Conservation (phyloP, 106 monocot genomes). For the Dendrobium huoshanense region DNA sequence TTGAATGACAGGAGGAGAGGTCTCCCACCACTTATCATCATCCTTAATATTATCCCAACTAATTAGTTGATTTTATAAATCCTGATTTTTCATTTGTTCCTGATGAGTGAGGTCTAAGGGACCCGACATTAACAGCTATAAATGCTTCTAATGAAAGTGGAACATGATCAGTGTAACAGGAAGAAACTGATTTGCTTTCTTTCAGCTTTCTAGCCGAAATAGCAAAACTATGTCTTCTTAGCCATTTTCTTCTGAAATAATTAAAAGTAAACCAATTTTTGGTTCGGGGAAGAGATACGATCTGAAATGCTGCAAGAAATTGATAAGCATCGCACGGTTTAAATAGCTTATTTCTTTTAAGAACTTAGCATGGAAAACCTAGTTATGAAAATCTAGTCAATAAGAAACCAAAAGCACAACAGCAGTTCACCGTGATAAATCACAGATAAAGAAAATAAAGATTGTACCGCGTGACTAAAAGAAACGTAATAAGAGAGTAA, state of each 20-base stretch:
- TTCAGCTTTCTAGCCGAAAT: too few relatives aligned
- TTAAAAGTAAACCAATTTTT: background rate
- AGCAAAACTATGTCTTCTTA: too few relatives aligned
- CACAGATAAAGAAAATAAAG: background rate
- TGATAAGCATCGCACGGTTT: background rate
- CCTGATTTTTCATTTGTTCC: too few relatives aligned
- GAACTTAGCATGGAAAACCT: background rate
- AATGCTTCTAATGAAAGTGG: background rate
- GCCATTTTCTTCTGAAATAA: too few relatives aligned
- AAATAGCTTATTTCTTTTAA: background rate
- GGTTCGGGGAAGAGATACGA: background rate
- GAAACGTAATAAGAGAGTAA: background rate
- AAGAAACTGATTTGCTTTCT: too few relatives aligned
- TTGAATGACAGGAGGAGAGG: background rate
- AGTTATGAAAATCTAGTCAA: background rate
- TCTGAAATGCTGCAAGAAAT: background rate
- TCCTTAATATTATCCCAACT: too few relatives aligned
- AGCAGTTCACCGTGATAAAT: background rate
- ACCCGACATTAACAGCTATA: background rate
- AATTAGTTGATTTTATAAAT: too few relatives aligned
- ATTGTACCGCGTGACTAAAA: background rate
- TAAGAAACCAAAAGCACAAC: background rate
- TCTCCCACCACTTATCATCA: background rate
- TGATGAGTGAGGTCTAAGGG: too few relatives aligned
- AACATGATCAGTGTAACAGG: background rate